phyloP scores from a whole-genome alignment of 2,329 filamentous ascomycete species.

The Karstenula rhodostoma region DNA sequence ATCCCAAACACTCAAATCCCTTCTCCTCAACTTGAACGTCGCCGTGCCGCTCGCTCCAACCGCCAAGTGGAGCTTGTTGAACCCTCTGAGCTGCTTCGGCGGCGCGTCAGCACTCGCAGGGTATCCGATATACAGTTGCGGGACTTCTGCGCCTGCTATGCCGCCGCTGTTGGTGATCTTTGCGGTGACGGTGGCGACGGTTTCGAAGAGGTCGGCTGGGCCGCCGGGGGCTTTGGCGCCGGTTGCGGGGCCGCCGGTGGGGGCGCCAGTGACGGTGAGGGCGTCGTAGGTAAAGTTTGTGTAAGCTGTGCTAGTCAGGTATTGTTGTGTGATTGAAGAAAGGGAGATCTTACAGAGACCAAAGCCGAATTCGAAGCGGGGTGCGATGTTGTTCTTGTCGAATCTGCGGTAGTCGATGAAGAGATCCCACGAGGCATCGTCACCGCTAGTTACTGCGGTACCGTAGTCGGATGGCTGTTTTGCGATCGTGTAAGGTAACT shows the following conservation, averaged over 20 bases:
- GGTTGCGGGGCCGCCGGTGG: conserved; percentile 34
- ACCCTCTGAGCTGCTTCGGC: conserved; percentile 48
- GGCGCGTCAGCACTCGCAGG: conserved; percentile 38
- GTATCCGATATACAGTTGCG: conserved; percentile 50
- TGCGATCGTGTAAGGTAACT: conserved; percentile 62
- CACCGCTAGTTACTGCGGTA: conserved; percentile 30
- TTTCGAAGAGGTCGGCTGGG: conserved; percentile 43
- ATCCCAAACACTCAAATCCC: conserved; percentile 50
- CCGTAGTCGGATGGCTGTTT: conserved; percentile 45
- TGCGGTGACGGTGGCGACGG: conserved; percentile 45
- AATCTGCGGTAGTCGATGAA: conserved; percentile 58
- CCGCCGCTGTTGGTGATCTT: conserved; percentile 47
- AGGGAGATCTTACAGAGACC: conserved; percentile 45
- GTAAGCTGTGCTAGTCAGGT: conserved; percentile 40
- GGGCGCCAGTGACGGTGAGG: conserved; percentile 34
- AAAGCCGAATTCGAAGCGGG: conserved; percentile 56
- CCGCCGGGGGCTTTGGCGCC: conserved; percentile 38
- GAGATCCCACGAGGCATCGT: conserved; percentile 51
- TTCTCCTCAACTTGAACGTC: conserved; percentile 45
- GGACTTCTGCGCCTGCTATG: conserved; percentile 47
- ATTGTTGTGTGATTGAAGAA: not conserved
- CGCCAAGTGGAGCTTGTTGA: conserved; percentile 45
- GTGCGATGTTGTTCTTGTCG: conserved; percentile 51
- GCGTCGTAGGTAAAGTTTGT: conserved; percentile 53
- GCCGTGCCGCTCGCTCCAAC: conserved; percentile 41